Evolutionary conservation across 2,329 filamentous ascomycete species (phyloP).

Genomic region (Aspergillus terreus): DNA sequence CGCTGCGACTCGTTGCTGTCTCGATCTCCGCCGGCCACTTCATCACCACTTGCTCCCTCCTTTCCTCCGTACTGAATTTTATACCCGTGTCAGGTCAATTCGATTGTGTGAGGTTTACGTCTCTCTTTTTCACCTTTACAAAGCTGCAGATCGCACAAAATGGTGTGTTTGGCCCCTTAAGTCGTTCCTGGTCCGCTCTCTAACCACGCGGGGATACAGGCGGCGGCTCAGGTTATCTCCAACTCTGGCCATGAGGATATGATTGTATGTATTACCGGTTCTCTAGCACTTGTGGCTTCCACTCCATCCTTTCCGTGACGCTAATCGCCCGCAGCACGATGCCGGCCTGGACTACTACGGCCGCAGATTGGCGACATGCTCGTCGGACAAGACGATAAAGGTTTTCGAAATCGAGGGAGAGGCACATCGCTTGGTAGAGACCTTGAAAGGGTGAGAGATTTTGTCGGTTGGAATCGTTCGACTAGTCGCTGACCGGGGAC

Average conservation of each 20-base stretch:
- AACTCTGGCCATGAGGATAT: slow-evolving; percentile 96
- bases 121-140: background rate
- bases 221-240: slow-evolving; percentile 67
- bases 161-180: slow-evolving; percentile 8
- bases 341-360: slow-evolving; percentile 98
- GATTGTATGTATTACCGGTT: slow-evolving; percentile 69
- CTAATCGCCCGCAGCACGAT: slow-evolving; percentile 66
- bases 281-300: slow-evolving; percentile 2
- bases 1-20: slow-evolving; percentile 8
- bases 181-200: slow-evolving; percentile 10
- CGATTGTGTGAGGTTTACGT: background rate
- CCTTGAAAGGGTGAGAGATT: slow-evolving; percentile 74
- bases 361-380: slow-evolving; percentile 91
- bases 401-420: slow-evolving; percentile 98
- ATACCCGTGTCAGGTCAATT: background rate
- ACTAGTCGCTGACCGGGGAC: slow-evolving; percentile 7
- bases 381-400: slow-evolving; percentile 97
- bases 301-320: slow-evolving; percentile 1
- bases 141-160: slow-evolving; percentile 3
- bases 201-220: slow-evolving; percentile 39
- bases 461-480: background rate
- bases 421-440: slow-evolving; percentile 83
- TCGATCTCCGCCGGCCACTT: slow-evolving; percentile 2
- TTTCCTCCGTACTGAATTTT: background rate
- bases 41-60: slow-evolving; percentile 4